Evolutionary conservation across 306 rosid genomes (phyloP).

Genomic region (Vigna unguiculata): DNA sequence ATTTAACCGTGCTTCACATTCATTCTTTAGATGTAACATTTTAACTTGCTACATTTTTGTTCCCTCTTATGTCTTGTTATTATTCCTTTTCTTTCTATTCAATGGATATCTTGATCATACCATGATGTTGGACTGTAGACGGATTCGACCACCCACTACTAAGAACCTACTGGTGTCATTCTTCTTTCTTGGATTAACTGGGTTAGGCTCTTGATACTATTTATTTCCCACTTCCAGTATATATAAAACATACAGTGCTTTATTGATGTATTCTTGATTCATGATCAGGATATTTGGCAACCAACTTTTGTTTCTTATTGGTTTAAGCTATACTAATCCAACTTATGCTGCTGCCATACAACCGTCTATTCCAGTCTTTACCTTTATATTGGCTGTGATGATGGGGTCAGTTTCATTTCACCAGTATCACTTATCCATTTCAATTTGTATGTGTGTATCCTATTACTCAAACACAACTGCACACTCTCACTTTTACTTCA

Average conservation of each 20-base stretch:
- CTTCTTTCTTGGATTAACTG: constrained; percentile 92
- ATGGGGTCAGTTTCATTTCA: constrained; percentile 80
- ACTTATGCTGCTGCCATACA: constrained; percentile 96
- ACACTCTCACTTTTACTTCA: constrained; percentile 15
- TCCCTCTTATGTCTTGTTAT: background rate
- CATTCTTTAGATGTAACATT: background rate
- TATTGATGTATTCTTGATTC: constrained; percentile 45
- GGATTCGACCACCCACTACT: constrained; percentile 74
- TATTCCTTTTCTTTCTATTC: constrained; percentile 27
- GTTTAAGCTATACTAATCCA: constrained; percentile 95
- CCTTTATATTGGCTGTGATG: constrained; percentile 73
- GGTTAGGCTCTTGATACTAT: constrained; percentile 61
- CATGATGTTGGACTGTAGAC: constrained; percentile 59
- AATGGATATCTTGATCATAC: constrained; percentile 19
- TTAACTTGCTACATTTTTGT: constrained; percentile 1
- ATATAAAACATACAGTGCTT: constrained; percentile 27
- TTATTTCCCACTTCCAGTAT: constrained; percentile 9
- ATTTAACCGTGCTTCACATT: constrained; percentile 26
- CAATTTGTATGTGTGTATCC: background rate
- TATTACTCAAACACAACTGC: constrained; percentile 17
- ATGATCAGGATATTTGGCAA: constrained; percentile 85
- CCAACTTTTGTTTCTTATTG: constrained; percentile 94
- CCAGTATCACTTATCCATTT: constrained; percentile 33
- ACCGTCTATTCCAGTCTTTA: constrained; percentile 93
- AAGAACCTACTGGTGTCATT: constrained; percentile 64